A percentile compares a stretch with the other conserved stretches of the same genome.
phyloP scores from a whole-genome alignment of 2,329 filamentous ascomycete species.

The Colletotrichum melonis region DNA sequence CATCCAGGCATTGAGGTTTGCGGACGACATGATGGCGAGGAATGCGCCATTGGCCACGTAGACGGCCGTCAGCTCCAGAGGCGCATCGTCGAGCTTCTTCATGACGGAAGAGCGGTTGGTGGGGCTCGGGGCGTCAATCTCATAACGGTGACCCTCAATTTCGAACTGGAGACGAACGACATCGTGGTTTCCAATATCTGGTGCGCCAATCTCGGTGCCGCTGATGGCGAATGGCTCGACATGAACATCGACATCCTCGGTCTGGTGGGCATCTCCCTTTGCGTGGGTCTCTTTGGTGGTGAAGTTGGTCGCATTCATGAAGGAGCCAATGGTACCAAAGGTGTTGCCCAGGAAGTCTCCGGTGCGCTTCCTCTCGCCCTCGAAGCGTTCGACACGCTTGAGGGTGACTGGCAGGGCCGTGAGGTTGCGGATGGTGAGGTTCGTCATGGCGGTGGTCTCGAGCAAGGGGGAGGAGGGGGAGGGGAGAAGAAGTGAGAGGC shows the following conservation, averaged over 20 bases:
- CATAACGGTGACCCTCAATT: constrained; percentile 71
- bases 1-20: constrained; percentile 84
- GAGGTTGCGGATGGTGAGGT: constrained; percentile 84
- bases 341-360: constrained; percentile 58
- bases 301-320: constrained; percentile 56
- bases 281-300: constrained; percentile 46
- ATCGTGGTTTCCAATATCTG: constrained; percentile 69
- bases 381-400: constrained; percentile 79
- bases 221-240: constrained; percentile 76
- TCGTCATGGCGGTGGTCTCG: constrained; percentile 52
- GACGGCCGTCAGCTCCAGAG: constrained; percentile 73
- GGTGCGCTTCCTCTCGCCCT: constrained; percentile 56
- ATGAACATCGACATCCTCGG: constrained; percentile 70
- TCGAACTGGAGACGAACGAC: constrained; percentile 81
- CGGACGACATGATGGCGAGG: constrained; percentile 76
- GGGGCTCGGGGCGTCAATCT: constrained; percentile 77
- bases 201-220: constrained; percentile 70
- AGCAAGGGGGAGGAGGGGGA: constrained; percentile 21
- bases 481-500: constrained; percentile 28
- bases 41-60: constrained; percentile 68
- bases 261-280: constrained; percentile 70
- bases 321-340: constrained; percentile 54
- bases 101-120: constrained; percentile 70
- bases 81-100: constrained; percentile 62
- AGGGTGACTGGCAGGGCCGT: constrained; percentile 80